These are phyloP conservation scores for Polysphondylium violaceum DNA, from an alignment of 78 protist genomes.

Conservation along the genomic window DNA sequence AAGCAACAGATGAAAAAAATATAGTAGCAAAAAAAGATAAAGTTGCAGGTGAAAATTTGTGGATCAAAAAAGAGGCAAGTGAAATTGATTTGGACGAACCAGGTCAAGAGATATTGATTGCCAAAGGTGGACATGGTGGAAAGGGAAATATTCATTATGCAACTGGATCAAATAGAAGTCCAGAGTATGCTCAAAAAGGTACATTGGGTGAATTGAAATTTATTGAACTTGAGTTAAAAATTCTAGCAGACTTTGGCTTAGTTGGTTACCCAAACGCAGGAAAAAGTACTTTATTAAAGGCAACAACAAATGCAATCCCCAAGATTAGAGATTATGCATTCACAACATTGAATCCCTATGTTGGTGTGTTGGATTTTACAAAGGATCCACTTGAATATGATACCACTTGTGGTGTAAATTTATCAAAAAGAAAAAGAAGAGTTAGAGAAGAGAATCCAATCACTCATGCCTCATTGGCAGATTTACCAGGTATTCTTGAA, in stretches of 20 bases:
- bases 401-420: background rate
- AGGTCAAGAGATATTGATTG: constrained; percentile 39
- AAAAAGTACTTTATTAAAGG: constrained; percentile 81
- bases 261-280: constrained; percentile 92
- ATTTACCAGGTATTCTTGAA: constrained; percentile 88
- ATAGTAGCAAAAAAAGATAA: background rate
- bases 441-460: background rate
- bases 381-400: background rate
- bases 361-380: constrained; percentile 80
- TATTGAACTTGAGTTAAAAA: constrained; percentile 71
- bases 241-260: constrained; percentile 86
- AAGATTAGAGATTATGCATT: constrained; percentile 82
- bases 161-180: constrained; percentile 73
- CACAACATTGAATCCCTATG: constrained; percentile 87
- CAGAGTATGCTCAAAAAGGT: constrained; percentile 66
- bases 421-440: constrained; percentile 22
- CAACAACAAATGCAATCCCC: constrained; percentile 81
- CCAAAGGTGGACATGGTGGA: constrained; percentile 75
- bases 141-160: constrained; percentile 70
- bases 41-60: background rate
- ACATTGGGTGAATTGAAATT: constrained; percentile 71
- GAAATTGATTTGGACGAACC: constrained; percentile 4
- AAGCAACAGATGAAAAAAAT: background rate
- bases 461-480: constrained; percentile 68
- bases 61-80: constrained; percentile 10